Base-by-base conservation (phyloP, 768 basidiomycete genomes). In the Inosperma sp. region DNA sequence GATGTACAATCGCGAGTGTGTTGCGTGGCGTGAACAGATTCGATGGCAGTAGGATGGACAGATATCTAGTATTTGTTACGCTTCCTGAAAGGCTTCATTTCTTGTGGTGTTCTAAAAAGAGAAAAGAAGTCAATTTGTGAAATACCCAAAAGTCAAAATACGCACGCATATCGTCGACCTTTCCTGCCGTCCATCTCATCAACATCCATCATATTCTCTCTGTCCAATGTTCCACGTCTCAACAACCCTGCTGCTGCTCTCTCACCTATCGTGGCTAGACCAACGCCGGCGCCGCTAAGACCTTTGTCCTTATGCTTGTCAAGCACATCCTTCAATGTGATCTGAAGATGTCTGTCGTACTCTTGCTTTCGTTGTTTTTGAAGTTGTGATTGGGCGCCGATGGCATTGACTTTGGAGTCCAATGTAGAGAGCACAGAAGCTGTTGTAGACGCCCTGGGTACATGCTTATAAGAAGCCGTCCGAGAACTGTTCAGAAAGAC, bases 381-480 rank as follows among this genome's bases (percentile, higher is more conserved):
- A 1, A 63, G 63, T 3, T 68, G 71, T 5, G 65, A 64, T 47
- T 79, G 72, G 7, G 69, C 62, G 0, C 78, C 66, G n/a, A 89
- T 77, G 21, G 73, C 61, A 16, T 68, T 65, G 37, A 94, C 78
- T 68, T 87, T 86, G 22, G 72, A 67, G 57, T 93, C 88, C 13
- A 95, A 78, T 4, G 88, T 81, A 4, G 74, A 60, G 42, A 95
- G 76, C 5, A 93, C 84, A 5, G 76, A 67, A 5, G 83, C 75
- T 2, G 88, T 86, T 9, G 84, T 90, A 12, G 74, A 70, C 9
- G 85, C 81, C 87, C 86, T 88, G 59, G 9, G 16, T 51, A 55
- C 51, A 31, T 45, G 48, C 9, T 50, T 57, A 33, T 53, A 39
- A n/a, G 6, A 43, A 21, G 5, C 8, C 25, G 1, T 41, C 26